Conservation (phyloP, 2,329 filamentous ascomycete species). For the Mycogone perniciosa region DNA sequence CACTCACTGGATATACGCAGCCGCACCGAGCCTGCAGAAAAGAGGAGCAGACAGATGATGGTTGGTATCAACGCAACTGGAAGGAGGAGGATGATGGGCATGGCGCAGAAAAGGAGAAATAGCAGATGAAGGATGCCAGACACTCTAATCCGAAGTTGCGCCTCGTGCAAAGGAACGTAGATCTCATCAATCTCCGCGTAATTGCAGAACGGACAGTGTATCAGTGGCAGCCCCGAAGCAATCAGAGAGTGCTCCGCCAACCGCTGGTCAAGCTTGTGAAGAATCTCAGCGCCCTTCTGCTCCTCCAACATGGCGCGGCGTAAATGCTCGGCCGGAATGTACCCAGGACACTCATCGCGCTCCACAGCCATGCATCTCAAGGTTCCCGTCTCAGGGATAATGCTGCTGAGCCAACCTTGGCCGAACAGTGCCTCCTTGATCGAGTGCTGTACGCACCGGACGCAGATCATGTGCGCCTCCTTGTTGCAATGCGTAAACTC, state of each 20-base stretch:
- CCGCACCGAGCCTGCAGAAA: constrained; percentile 36
- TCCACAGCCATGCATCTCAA: constrained; percentile 78
- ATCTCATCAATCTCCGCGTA: constrained; percentile 85
- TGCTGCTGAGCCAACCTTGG: constrained; percentile 80
- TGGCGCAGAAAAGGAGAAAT: constrained; percentile 47
- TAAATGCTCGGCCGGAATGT: constrained; percentile 63
- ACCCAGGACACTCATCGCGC: constrained; percentile 64
- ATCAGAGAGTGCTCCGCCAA: constrained; percentile 70
- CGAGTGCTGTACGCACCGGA: constrained; percentile 74
- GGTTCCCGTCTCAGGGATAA: constrained; percentile 65
- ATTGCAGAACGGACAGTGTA: constrained; percentile 82
- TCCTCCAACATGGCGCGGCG: constrained; percentile 65
- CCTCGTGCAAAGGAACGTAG: constrained; percentile 52
- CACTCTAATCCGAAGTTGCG: constrained; percentile 50
- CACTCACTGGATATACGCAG: constrained; percentile 42
- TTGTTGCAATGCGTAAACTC: constrained; percentile 65
- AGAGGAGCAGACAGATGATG: constrained; percentile 38
- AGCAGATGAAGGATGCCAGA: constrained; percentile 42
- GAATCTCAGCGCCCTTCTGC: constrained; percentile 62
- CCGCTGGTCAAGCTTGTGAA: constrained; percentile 71
- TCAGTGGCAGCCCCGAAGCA: constrained; percentile 65
- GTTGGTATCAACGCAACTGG: constrained; percentile 44
- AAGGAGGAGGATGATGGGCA: constrained; percentile 51
- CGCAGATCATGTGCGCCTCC: constrained; percentile 68
- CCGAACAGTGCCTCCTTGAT: constrained; percentile 86